Base-by-base conservation (phyloP, 352 stramenopile species). In the Lagenidium giganteum region DNA sequence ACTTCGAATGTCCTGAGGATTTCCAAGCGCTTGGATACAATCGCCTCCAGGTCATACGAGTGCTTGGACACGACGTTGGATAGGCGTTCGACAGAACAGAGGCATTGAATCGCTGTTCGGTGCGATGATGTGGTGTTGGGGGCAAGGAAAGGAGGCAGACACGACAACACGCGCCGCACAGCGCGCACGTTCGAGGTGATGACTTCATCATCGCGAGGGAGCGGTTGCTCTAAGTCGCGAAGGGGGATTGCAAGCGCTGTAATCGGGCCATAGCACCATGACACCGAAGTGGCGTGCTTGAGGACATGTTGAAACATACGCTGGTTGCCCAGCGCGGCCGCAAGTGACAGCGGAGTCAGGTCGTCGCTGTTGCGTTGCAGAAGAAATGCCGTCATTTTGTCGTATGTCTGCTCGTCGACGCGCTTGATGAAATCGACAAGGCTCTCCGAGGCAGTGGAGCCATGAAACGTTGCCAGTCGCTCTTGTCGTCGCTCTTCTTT, bases 261-360 rank as follows among this genome's bases (percentile, higher is more conserved):
- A 29, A 84, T 76, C 5, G 74, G 74, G 3, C 66, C 74, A 44
- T 70, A 87, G 16, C 41, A 47, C 74, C 74, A 87, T 26, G 71
- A 56, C 14, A 72, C 48, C 0, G 56, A 68, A 11, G 67, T 70
- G 3, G 64, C 64, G 3, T 64, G 54, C 45, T 64, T 56, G 21
- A 87, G 48, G 14, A 87, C 58, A 29, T 82, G 66, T 42, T 82
- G 47, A 27, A 87, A 73, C 70, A 87, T 83, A 17, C 45, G 40
- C 12, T 64, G 22, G 25, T 77, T 72, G 0, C 70, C 74, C 23
- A 75, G 68, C 5, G 69, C 56, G 6, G 71, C 74, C 0, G 74
- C 69, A 14, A 87, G 61, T 7, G 68, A 79, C 4, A 87, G 54
- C 20, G 74, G 69, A 13, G 70, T 80, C 18, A 84, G 47, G 5